Evolutionary conservation across 2,329 filamentous ascomycete genomes (phyloP), one percentile per base, ranked within the genome.

Genomic region (Pezicula neosporulosa): DNA sequence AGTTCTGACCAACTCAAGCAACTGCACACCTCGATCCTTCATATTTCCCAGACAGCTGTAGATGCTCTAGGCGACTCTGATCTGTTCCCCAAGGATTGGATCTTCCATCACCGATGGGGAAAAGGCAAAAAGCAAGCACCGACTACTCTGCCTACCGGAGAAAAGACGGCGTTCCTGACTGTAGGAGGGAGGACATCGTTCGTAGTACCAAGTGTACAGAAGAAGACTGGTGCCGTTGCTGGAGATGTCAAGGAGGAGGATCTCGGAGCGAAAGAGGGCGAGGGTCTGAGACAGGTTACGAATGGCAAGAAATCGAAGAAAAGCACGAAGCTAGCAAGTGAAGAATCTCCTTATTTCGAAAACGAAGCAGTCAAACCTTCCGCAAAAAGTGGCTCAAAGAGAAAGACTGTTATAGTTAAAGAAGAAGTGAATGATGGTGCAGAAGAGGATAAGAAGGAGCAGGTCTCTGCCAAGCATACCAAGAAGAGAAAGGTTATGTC

Each of bases 141-240:
- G 1, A 81, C 80, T 4, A 80, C 78, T 45, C 71, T 97, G 27
- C 93, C 93, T 0, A 95, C 83, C 57, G 94, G 94, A 0, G 86
- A 91, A 56, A 91, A 87, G 69, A 85, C 97, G 43, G 83, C 85
- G 0, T 94, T 93, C 64, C 71, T 97, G 45, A 97, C 87, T 0
- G 93, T 97, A 0, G 93, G 93, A 0, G 92, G 93, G 2, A 77
- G 94, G 43, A 97, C 94, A 3, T 96, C 90, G 63, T 96, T 92
- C 44, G 87, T 93, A 48, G 90, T 95, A 0, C 91, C 91, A 0
- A 83, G 77, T 12, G 72, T 94, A 27, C 94, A 97, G 73, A 96
- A 91, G 75, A 96, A 96, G 75, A 65, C 63, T 3, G 64, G 63
- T 7, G 46, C 55, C 27, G 58, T 63, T 18, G 59, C 63, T 27